Base-by-base conservation (phyloP, 2,329 filamentous ascomycete genomes). In the Colletotrichum euphorbiae region DNA sequence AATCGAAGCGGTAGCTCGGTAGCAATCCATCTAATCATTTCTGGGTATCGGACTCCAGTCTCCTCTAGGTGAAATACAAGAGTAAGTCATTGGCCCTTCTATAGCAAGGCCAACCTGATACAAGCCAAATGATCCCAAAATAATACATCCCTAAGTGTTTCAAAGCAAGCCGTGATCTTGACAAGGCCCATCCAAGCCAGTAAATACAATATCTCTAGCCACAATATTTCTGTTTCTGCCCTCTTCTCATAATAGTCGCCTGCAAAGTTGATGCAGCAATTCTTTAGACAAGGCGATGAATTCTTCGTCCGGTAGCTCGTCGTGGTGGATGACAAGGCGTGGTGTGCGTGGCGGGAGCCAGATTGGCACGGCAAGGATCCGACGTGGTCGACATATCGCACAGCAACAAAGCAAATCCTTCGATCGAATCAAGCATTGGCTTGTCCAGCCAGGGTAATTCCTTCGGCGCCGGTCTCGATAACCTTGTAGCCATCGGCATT, bases 401-500 rank as follows among this genome's bases (percentile, higher is more conserved):
- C 28, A 28, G 28, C 28, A 4, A 38, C 13, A 15, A 38, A 46
- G n/a, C 1, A 11, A 11, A 46, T 31, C 15, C 9, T 33, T 7
- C 0, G 33, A 17, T 1, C 28, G 4, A 9, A 28, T 58, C 3
- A 69, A 19, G 31, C 38, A 2, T 40, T 46, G 13, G 33, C 24
- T 9, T 67, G 43, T 4, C 67, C 67, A 3, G 67, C 67, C 3
- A 67, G 19, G 4, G 57, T 67, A 28, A 89, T 87, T 1, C 86
- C 85, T 54, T 87, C 81, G 0, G 82, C 80, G 1, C 82, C 84
- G n/a, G 93, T 97, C 79, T 95, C 93, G 12, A 98, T 92, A 57
- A 94, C 90, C 75, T 88, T 88, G 76, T 94, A 97, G 0, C 83
- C 86, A 56, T 87, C 90, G 1, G 90, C 89, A 72, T 90, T 86